Base-by-base conservation (phyloP, 1,284 basidiomycete species). In the Sanghuangporus weigelae region DNA sequence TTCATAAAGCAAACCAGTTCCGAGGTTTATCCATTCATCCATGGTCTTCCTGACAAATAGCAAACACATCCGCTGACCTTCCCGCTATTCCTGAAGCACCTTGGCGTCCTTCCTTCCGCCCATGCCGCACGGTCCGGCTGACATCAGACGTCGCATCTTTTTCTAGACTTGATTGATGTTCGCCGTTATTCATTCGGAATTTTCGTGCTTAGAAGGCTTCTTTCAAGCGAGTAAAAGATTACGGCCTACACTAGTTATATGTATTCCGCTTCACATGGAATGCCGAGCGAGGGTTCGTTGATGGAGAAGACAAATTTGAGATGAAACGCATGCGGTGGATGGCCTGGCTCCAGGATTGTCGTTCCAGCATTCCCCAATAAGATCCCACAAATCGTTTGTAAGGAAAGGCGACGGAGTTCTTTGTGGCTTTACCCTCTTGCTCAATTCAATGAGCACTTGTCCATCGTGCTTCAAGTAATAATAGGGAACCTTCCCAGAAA, bases 361-460 rank as follows among this genome's bases (percentile, higher is more conserved):
- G 19, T 65, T 67, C 78, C 78, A 80, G 63, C 78, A 78, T 38
- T 66, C 66, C 59, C 73, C 67, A 26, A 79, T 78, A 38, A 80
- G 71, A 0, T 70, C 67, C 78, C 78, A 79, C 62, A 78, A 75
- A 11, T 67, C 63, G 68, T 79, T 75, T 11, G 75, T 74, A 12
- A 79, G 73, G 60, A 76, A 77, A 7, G 73, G 70, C n/a, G 70
- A 59, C 6, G 74, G 71, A 0, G 77, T 77, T n/a, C 78, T 71
- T 5, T 75, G 72, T 11, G 78, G 78, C 64, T 76, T 76, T 55
- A 73, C 71, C 21, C 76, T 76, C 57, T 71, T 71, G 64, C 78
- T 73, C 16, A 78, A 65, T 63, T 79, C 77, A 56, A 79, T 74
- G 38, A 79, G 71, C 36, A 79, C 77, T 60, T 78, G 78, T 0